Evolutionary conservation across 106 monocot species (phyloP), one percentile per base, ranked within the genome.

Genomic region (Hemerocallis citrina): DNA sequence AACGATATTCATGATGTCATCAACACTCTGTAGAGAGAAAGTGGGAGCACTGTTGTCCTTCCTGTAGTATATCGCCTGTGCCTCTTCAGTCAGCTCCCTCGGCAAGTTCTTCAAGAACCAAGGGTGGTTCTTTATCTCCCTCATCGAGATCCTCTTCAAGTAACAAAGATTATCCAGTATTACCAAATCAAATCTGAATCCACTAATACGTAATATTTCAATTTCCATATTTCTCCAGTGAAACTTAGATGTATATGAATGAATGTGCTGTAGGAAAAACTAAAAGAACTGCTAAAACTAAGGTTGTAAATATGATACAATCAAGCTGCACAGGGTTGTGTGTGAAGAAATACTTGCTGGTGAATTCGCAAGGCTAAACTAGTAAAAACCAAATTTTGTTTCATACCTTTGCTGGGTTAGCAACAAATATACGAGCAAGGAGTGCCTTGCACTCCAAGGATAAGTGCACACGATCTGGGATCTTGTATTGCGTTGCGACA

Each of bases 1-100:
- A 1, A 85, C 81, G 0, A 85, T 85, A 70, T 77, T 74, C 85
- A 85, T 85, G 38, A 81, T 85, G 59, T 85, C 74, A 12, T 85
- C 85, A 0, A 41, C 62, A 16, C 58, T 74, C 57, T 85, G 85
- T 6, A 71, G 55, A 12, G 81, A 85, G 54, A 47, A 81, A 24
- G 66, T 64, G 1, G 74, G 80, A 4, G 67, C 72, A 12, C 15
- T 42, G 34, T 44, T 63, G 19, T 76, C 75, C 57, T 59, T 76
- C 64, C 77, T 81, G 70, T 85, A 85, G 62, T 81, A 85, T 30
- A 74, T 30, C 14, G 77, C 75, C 56, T 85, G 85, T 0, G 55
- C 75, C 11, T 17, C 44, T 35, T 75, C 75, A 1, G 66, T 71
- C 1, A 80, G 62, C 63, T 75, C 80, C 55, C 75, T 80, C 8